Percentiles rank a stretch among this genome's conserved stretches.
Conservation (phyloP, 1,284 basidiomycete genomes). For the Mycena citricolor region DNA sequence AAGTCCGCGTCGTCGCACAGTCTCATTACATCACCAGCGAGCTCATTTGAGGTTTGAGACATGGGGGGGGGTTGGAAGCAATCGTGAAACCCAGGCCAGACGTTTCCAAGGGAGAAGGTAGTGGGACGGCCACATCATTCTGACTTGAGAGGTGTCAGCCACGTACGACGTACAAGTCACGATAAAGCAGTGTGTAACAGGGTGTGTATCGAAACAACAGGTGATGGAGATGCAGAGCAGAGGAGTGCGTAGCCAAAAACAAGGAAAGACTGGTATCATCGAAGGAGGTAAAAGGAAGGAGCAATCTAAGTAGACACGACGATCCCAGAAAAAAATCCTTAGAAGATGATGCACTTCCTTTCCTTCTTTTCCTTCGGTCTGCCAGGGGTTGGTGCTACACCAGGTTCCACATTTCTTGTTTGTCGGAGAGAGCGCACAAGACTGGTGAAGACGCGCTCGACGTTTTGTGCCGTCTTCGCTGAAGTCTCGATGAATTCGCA, state of each 20-base stretch:
- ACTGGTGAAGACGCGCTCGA: constrained; percentile 81
- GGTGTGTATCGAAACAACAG: constrained; percentile 19
- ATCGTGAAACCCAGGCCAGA: no score
- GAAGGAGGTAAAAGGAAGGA: constrained; percentile 54
- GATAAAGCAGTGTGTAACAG: no score
- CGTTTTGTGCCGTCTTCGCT: constrained; percentile 92
- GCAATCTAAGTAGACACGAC: constrained; percentile 64
- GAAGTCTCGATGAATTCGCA: constrained; percentile 96
- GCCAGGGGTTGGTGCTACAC: constrained; percentile 31
- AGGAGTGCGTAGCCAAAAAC: constrained; percentile 31
- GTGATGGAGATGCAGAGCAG: constrained; percentile 22
- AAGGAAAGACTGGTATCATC: constrained; percentile 73
- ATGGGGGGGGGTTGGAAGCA: no score
- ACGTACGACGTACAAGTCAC: no score
- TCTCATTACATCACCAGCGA: no score
- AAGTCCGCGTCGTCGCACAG: constrained; percentile 52
- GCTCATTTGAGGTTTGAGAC: no score
- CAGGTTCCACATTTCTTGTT: constrained; percentile 51
- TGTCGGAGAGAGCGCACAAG: constrained; percentile 62
- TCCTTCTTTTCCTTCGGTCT: constrained; percentile 46
- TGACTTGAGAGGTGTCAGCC: no score
- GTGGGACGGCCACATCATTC: no score
- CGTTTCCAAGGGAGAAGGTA: no score
- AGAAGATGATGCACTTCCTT: constrained; percentile 76
- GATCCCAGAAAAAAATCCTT: constrained; percentile 59